phyloP scores from a whole-genome alignment of 1,139 yeast genomes.

The Arxiozyma slooffiae region DNA sequence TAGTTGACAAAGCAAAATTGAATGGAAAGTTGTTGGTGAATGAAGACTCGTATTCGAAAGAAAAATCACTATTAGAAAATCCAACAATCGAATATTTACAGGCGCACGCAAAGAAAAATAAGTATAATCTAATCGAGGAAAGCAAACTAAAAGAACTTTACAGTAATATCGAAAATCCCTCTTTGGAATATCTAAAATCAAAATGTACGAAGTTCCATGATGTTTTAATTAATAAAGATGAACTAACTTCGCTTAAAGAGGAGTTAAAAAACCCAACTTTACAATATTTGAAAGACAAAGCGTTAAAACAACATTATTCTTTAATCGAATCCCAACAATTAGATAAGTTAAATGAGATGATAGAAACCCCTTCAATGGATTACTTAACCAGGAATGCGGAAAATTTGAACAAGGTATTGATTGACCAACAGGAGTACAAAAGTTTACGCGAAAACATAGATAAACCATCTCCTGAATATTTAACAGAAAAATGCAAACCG shows the following conservation, averaged over 20 bases:
- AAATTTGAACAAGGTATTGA: not conserved
- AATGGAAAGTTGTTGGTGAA: not conserved
- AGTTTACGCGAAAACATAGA: not conserved
- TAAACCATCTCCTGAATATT: constrained; percentile 15
- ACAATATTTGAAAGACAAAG: constrained; percentile 24
- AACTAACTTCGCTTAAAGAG: constrained; percentile 15
- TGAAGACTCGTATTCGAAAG: constrained; percentile 12
- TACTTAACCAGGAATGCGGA: constrained; percentile 16
- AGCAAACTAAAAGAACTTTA: constrained; percentile 3
- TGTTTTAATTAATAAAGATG: constrained; percentile 5
- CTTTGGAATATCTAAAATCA: constrained; percentile 4
- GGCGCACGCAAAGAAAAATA: constrained; percentile 23
- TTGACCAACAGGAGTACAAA: constrained; percentile 2
- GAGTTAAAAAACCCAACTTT: constrained; percentile 18
- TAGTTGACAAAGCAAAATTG: constrained; percentile 3
- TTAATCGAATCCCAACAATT: constrained; percentile 15
- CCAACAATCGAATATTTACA: constrained; percentile 16
- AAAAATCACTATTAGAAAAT: constrained; percentile 2
- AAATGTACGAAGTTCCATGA: not conserved
- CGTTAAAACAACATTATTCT: constrained; percentile 14
- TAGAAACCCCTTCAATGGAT: constrained; percentile 16
- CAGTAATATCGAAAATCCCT: constrained; percentile 1
- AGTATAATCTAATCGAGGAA: constrained; percentile 16
- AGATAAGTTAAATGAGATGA: constrained; percentile 8
- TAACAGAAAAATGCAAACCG: constrained; percentile 2